Evolutionary conservation across 768 basidiomycete genomes (phyloP), one percentile per base, ranked within the genome.

Genomic region (Podaxis sp.): DNA sequence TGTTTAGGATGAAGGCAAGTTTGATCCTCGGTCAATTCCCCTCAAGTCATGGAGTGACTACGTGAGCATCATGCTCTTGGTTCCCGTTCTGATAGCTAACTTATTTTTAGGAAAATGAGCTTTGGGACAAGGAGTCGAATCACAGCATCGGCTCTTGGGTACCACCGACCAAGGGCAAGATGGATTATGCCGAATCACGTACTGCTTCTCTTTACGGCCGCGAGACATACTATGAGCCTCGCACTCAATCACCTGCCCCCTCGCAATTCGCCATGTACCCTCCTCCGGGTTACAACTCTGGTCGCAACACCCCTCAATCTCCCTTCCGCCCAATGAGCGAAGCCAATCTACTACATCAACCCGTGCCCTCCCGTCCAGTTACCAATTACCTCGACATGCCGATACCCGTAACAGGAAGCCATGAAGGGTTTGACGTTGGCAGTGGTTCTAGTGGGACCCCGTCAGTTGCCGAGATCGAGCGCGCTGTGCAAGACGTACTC

Each of bases 31-130:
- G 9, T 83, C 87, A 6, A 98, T 99, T 66, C 96, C 96, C 7
- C 82, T 98, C 67, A 98, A 98, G 77, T 93, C 90, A 0, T 98
- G 97, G 96, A 93, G 87, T 63, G 95, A 97, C 67, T 97, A 96
- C 69, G 93, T 94, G 74, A 67, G 87, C 80, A 56, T 19, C 51
- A 25, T 40, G 40, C 33, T 43, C 46, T 50, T 54, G 60, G 7
- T 38, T 8, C 25, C 13, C 4, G 13, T 43, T 41, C 17, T 13
- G 50, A 13, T 40, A 59, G 54, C 36, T 43, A 15, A 38, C 55
- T 62, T 9, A 67, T 40, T 17, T 53, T 61, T 66, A 93, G 91
- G 89, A 94, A 81, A 97, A 96, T 69, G 95, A 96, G 73, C 85
- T 97, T 11, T 98, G 95, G 95, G 95, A 97, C 71, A 94, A 95